Evolutionary conservation across 208 protist species (phyloP), one percentile per base, ranked within the genome.

Genomic region (Polymyxa betae): DNA sequence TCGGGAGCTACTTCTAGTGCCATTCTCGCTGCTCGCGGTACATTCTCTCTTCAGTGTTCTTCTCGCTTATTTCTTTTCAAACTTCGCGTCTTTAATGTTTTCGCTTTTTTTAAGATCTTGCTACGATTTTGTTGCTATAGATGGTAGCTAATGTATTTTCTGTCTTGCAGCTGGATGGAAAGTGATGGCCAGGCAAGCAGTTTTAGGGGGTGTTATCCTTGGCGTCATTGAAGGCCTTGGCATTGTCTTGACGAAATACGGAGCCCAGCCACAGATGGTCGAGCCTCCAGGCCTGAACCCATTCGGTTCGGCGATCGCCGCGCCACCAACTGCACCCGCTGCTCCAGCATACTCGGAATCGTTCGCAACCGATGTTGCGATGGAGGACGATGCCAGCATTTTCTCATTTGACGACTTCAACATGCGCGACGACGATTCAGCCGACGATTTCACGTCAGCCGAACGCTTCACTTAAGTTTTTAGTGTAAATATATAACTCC

Each of bases 1-100:
- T 91, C 92, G 0, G 94, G 94, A 38, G 91, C 91, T 64, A 12
- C 92, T 32, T 95, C 94, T 38, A 92, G 93, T 60, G 92, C 88
- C 40, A 72, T 94, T 0, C 88, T 95, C 0, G 93, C 94, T 29
- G 90, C 91, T 5, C 92, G 94, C 12, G 92, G 88, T 91, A 68
- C n/a, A 77, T 5, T 35, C 72, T 38, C 49, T 29, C 49, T 24
- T 29, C 24, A 5, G 5, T 60, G 49, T 5, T 60, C 49, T 29
- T 29, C 5, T 60, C 49, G 49, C 24, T 60, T 5, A 5, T 5
- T 60, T 60, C 5, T 24, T 60, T 60, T n/a, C n/a, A n/a, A n/a
- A n/a, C n/a, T n/a, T n/a, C n/a, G n/a, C n/a, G n/a, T n/a, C n/a
- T n/a, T n/a, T n/a, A n/a, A n/a, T n/a, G n/a, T n/a, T n/a, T n/a